Base-by-base conservation (phyloP, 1,139 yeast species). In the Sugiyamaella xylanicola region DNA sequence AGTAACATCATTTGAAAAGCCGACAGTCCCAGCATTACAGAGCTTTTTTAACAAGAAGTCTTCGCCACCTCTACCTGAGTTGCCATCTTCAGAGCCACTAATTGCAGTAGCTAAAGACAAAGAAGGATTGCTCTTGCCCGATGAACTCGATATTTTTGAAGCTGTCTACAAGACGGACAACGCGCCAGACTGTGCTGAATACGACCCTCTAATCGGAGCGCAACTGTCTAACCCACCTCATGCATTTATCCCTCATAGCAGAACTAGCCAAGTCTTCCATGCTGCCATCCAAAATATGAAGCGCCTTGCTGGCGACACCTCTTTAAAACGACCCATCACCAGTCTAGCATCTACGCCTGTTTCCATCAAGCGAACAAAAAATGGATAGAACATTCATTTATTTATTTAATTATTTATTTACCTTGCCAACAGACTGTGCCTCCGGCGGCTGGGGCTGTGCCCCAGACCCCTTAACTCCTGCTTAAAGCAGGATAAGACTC, bases 201-300 rank as follows among this genome's bases (percentile, higher is more conserved):
- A 60, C 11, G 61, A 67, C 49, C 70, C 70, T 4, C 25, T 56
- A 13, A 35, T 55, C 0, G 61, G 66, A 3, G 65, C 60, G 2
- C 58, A 42, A 45, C 48, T 56, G 11, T 13, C 43, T 15, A 53
- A 56, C 17, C 53, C 56, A 4, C 53, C 50, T 8, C 39, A 29
- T 29, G 64, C 58, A 3, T 48, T 53, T 4, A 40, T 68, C 8
- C 55, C 61, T 1, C 68, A 69, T 47, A 60, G 67, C 46, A 16
- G 54, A 1, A 36, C 19, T 2, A 49, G 67, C 0, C 57, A 54
- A 44, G 56, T 65, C 22, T 65, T 66, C 42, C 55, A n/a, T 15
- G 5, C 25, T 5, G 25, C 48, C 17, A 44, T 53, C 13, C 29
- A 25, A n/a, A 5, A 25, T 2, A 53, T 53, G 56, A 17, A 45